Conservation (phyloP, 768 basidiomycete genomes). For the Sutorius australiensis region DNA sequence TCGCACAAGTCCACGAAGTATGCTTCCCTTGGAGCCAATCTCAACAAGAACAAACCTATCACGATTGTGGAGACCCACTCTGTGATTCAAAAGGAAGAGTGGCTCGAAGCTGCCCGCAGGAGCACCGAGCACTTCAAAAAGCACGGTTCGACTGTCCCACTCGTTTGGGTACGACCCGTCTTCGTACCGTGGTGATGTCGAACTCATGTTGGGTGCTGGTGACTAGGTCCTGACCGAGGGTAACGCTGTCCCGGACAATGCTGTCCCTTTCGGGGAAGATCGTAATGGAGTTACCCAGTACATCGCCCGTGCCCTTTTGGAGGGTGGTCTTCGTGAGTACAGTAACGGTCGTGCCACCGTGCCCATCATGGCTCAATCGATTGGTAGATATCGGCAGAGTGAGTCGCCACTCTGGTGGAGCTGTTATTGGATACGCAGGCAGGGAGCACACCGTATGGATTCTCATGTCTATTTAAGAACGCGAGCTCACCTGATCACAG, state of each 20-base stretch:
- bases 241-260: constrained; percentile 33
- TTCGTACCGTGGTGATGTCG: not conserved
- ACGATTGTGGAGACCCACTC: constrained; percentile 14
- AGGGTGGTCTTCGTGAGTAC: constrained; percentile 31
- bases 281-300: constrained; percentile 26
- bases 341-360: not conserved
- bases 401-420: constrained; percentile 29
- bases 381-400: constrained; percentile 35
- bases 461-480: not conserved
- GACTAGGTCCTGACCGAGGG: constrained; percentile 28
- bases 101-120: constrained; percentile 27
- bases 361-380: not conserved
- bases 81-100: constrained; percentile 24
- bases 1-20: constrained; percentile 8
- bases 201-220: not conserved
- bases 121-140: constrained; percentile 28
- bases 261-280: constrained; percentile 32
- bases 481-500: constrained; percentile 13
- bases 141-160: constrained; percentile 28
- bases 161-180: constrained; percentile 28
- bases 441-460: constrained; percentile 31
- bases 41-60: constrained; percentile 7
- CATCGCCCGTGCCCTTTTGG: constrained; percentile 31
- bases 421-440: constrained; percentile 32
- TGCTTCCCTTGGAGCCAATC: not conserved